A percentile compares a stretch with the other conserved stretches of the same genome.
Evolutionary conservation across 495 filamentous ascomycete species (phyloP).

Genomic region (Xylaria grammica): DNA sequence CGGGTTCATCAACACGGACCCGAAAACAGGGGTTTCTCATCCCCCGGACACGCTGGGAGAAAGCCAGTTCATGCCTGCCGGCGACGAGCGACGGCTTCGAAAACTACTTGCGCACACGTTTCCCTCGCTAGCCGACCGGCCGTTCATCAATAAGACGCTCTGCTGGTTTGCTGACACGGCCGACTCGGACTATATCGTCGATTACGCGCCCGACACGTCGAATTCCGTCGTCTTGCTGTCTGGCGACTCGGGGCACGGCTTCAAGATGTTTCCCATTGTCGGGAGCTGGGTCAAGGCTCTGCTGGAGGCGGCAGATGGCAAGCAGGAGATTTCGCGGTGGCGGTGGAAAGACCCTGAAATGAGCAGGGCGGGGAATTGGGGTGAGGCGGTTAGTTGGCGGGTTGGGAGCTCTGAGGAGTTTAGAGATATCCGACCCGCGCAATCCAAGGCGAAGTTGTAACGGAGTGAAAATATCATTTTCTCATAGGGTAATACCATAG

Average conservation of each 20-base stretch:
- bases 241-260: slow-evolving; percentile 60
- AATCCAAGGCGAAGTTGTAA: neutral
- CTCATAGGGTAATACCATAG: too few species aligned
- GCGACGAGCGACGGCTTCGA: slow-evolving; percentile 54
- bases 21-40: slow-evolving; percentile 32
- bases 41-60: slow-evolving; percentile 33
- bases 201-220: slow-evolving; percentile 54
- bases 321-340: slow-evolving; percentile 31
- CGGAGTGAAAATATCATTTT: neutral
- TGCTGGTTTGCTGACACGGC: slow-evolving; percentile 65
- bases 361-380: slow-evolving; percentile 26
- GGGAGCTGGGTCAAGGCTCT: slow-evolving; percentile 53
- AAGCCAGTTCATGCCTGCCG: slow-evolving; percentile 49
- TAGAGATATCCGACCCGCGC: slow-evolving; percentile 13
- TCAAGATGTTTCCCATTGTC: slow-evolving; percentile 63
- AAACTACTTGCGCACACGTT: slow-evolving; percentile 55
- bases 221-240: slow-evolving; percentile 51
- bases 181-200: slow-evolving; percentile 62
- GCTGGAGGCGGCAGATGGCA: slow-evolving; percentile 23
- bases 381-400: slow-evolving; percentile 28
- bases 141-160: slow-evolving; percentile 51
- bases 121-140: slow-evolving; percentile 54
- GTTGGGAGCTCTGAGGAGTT: slow-evolving; percentile 32
- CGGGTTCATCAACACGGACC: slow-evolving; percentile 54
- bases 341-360: slow-evolving; percentile 33